Conservation (phyloP, 2,329 filamentous ascomycete genomes). For the Paracorniculantispora psalliotae region DNA sequence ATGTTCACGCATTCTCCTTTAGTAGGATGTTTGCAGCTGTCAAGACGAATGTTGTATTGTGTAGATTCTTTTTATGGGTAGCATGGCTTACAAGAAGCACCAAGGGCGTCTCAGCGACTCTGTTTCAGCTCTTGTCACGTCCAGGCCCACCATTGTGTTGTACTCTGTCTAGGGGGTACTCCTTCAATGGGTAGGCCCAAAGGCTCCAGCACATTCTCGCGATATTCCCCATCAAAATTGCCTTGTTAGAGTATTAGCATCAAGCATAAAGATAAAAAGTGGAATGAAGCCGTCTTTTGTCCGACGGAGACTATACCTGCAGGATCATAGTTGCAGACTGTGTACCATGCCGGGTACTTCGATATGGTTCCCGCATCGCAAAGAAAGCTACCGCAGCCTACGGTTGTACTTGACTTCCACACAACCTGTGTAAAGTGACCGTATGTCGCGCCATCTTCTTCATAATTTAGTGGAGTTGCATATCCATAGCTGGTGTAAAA, state of each 20-base stretch:
- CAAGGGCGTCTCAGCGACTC: no score
- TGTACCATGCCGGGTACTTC: not conserved
- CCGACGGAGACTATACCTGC: not conserved
- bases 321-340: not conserved
- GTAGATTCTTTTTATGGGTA: no score
- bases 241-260: not conserved
- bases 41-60: no score
- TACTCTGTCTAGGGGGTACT: no score
- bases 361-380: not conserved
- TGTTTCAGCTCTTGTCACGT: no score
- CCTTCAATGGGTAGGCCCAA: not conserved
- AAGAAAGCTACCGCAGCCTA: not conserved
- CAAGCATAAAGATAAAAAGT: not conserved
- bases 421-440: not conserved
- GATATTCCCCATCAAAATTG: not conserved
- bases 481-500: not conserved
- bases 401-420: not conserved
- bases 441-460: not conserved
- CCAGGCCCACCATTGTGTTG: no score
- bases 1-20: no score
- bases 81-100: no score
- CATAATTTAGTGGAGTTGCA: not conserved
- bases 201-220: not conserved
- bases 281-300: not conserved
- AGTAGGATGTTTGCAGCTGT: no score